Percentiles rank a stretch among this genome's conserved stretches.
Conservation (phyloP, 306 rosid species). For the Trifolium repens region DNA sequence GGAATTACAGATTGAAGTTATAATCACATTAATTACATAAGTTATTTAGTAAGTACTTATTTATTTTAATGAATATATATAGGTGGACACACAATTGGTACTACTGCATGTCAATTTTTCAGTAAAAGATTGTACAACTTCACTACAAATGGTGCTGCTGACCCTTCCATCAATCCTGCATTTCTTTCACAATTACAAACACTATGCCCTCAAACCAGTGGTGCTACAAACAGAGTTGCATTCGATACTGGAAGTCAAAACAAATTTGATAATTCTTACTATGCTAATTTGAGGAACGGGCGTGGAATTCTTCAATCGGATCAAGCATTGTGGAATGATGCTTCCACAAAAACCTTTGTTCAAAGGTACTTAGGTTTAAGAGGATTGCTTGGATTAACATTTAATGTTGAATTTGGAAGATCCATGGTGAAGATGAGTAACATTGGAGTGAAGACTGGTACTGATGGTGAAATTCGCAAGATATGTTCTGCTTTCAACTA, state of each 20-base stretch:
- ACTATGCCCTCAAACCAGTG: constrained; percentile 61
- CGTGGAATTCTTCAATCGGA: constrained; percentile 68
- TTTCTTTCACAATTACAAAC: constrained; percentile 52
- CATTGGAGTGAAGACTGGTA: constrained; percentile 53
- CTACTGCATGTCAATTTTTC: constrained; percentile 56
- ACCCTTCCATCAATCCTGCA: constrained; percentile 53
- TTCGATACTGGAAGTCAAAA: constrained; percentile 53
- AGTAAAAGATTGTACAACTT: constrained; percentile 61
- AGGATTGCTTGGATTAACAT: constrained; percentile 48
- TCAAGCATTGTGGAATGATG: constrained; percentile 64
- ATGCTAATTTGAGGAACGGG: constrained; percentile 44
- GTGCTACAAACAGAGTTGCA: constrained; percentile 47
- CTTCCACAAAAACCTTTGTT: constrained; percentile 53
- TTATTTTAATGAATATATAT: constrained; percentile 1
- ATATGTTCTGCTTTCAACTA: constrained; percentile 60
- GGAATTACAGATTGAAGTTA: too few species aligned
- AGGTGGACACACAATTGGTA: constrained; percentile 77
- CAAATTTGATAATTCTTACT: constrained; percentile 54
- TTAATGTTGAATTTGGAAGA: constrained; percentile 58
- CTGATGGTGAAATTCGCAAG: constrained; percentile 66
- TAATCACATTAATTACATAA: too few species aligned
- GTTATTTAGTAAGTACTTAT: too few species aligned
- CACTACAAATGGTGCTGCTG: constrained; percentile 52
- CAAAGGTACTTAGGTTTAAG: constrained; percentile 48
- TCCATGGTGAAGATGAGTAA: constrained; percentile 75